Percentiles rank a stretch among this genome's conserved stretches.
Conservation (phyloP, 257 asterid genomes). For the Solanum paucissectum region DNA sequence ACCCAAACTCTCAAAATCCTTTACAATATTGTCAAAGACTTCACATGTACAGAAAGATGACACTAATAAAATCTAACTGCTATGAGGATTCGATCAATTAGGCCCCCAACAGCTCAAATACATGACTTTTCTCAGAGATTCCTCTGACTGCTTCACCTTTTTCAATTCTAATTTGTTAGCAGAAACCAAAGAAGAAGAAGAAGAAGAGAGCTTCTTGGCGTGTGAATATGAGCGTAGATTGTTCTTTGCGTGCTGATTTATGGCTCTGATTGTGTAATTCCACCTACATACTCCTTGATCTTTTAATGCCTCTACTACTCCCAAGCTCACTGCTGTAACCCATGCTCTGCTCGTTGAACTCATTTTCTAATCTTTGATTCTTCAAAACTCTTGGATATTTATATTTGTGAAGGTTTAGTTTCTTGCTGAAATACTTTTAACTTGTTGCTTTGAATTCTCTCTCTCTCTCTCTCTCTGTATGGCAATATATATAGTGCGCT, state of each 20-base stretch:
- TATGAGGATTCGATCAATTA: not conserved
- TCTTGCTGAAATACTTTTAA: not conserved
- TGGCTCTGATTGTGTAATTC: slow-evolving; percentile 5
- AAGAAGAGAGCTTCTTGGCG: slow-evolving; percentile 1
- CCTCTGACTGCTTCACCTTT: not conserved
- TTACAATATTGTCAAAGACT: not conserved
- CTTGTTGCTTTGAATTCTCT: not conserved
- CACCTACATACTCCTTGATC: slow-evolving; percentile 19
- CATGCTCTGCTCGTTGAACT: slow-evolving; percentile 15
- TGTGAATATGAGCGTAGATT: slow-evolving; percentile 5
- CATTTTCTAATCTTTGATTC: slow-evolving; percentile 3
- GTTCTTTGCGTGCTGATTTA: slow-evolving; percentile 8
- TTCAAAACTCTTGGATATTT: not conserved
- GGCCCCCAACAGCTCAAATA: slow-evolving; percentile 29
- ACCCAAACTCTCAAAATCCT: not conserved
- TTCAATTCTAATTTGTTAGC: not conserved
- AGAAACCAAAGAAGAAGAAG: not conserved
- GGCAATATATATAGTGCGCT: not conserved
- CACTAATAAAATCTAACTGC: not conserved
- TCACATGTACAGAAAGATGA: not conserved
- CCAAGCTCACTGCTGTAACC: slow-evolving; percentile 9
- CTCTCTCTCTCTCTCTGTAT: no score
- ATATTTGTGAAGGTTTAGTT: no score
- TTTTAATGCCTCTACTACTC: slow-evolving; percentile 14
- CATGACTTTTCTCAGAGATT: slow-evolving; percentile 17